phyloP scores from a whole-genome alignment of 352 stramenopile genomes.

The Globisporangium cylindrosporum region DNA sequence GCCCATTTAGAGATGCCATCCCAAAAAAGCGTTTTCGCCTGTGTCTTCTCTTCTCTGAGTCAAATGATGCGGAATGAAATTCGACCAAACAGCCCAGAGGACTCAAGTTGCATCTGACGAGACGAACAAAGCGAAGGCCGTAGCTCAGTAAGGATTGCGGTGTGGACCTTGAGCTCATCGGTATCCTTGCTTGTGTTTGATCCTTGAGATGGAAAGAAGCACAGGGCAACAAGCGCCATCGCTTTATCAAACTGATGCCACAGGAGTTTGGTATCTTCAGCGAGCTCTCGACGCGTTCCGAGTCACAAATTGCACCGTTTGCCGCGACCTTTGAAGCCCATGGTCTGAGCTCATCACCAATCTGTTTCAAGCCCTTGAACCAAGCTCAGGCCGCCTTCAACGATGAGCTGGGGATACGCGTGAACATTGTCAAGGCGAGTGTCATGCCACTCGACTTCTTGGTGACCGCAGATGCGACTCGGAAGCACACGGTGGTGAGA shows the following conservation, averaged over 20 bases:
- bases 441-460: slow-evolving; percentile 31
- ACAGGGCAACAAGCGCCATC: slow-evolving; percentile 18
- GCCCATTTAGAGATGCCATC: neutral
- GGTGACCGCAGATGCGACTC: slow-evolving; percentile 23
- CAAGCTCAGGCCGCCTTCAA: slow-evolving; percentile 33
- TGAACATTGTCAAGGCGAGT: slow-evolving; percentile 12
- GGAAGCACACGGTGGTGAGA: slow-evolving; percentile 20
- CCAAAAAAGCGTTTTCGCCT: neutral
- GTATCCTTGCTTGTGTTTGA: too few relatives aligned
- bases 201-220: slow-evolving; percentile 21
- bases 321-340: slow-evolving; percentile 22
- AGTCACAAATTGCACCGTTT: slow-evolving; percentile 18
- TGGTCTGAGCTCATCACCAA: slow-evolving; percentile 15
- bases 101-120: neutral
- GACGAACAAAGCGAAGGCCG: neutral
- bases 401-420: slow-evolving; percentile 21
- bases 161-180: too few relatives aligned
- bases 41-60: neutral
- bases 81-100: neutral
- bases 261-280: slow-evolving; percentile 23
- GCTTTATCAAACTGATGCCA: slow-evolving; percentile 1
- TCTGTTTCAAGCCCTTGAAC: slow-evolving; percentile 23
- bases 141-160: too few relatives aligned
- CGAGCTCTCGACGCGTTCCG: slow-evolving; percentile 19
- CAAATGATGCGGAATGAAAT: neutral